Evolutionary conservation across 306 rosid genomes (phyloP).

Genomic region (Rosa lucieae): DNA sequence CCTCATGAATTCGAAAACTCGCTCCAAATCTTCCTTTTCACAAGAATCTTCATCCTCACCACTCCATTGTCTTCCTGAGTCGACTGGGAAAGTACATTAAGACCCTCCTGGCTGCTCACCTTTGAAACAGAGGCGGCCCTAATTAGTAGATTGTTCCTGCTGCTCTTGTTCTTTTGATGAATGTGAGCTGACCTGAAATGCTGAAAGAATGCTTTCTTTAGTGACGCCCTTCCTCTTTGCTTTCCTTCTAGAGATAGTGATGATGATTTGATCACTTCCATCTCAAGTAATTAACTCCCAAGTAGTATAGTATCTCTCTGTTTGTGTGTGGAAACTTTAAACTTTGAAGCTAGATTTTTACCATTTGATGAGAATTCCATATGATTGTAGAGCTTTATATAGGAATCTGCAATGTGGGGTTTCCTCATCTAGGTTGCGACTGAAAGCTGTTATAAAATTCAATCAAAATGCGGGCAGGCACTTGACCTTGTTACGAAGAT

Average conservation of each 20-base stretch:
- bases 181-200: constrained; percentile 19
- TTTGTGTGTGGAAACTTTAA: neutral
- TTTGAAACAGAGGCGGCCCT: constrained; percentile 25
- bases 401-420: neutral
- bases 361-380: neutral
- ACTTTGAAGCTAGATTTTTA: neutral
- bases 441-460: neutral
- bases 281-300: neutral
- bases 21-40: constrained; percentile 47
- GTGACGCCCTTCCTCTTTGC: neutral
- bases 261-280: constrained; percentile 36
- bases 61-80: constrained; percentile 40
- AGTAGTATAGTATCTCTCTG: neutral
- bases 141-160: constrained; percentile 7
- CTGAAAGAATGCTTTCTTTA: constrained; percentile 29
- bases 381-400: constrained; percentile 6
- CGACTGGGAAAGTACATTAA: constrained; percentile 31
- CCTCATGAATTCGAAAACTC: constrained; percentile 34
- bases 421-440: neutral
- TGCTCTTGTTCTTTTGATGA: constrained; percentile 16
- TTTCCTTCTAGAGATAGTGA: neutral
- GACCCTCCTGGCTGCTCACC: neutral
- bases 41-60: constrained; percentile 55
- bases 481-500: neutral
- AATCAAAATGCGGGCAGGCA: neutral